phyloP scores from a whole-genome alignment of 306 rosid species.

The Vicia sativa region DNA sequence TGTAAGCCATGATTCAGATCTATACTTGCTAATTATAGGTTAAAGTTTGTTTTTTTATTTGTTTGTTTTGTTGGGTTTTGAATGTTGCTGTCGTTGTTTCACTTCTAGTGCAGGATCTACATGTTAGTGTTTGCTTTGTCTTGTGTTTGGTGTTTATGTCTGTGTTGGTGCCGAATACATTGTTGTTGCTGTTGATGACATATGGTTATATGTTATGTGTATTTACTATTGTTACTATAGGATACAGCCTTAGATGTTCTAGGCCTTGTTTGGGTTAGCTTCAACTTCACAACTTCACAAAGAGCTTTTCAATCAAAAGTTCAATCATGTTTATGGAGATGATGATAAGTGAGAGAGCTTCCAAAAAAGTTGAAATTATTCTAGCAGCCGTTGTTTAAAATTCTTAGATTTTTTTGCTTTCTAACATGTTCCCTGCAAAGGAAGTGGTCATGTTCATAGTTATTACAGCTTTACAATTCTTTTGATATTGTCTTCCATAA shows the following conservation, averaged over 20 bases:
- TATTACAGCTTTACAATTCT: not conserved
- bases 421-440: not conserved
- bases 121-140: not conserved
- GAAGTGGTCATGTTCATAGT: not conserved
- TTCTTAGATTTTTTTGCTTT: constrained; percentile 1
- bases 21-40: not conserved
- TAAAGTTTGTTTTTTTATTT: not conserved
- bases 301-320: not conserved
- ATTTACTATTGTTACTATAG: constrained; percentile 12
- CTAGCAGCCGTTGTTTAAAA: not conserved
- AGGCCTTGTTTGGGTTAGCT: not conserved
- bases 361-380: not conserved
- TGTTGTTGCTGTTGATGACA: constrained; percentile 11
- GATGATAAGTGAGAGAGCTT: not conserved
- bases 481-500: not conserved
- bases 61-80: not conserved
- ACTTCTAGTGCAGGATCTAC: not conserved
- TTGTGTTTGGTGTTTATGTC: not conserved
- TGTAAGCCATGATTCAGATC: constrained; percentile 47
- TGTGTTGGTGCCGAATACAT: not conserved
- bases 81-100: no score
- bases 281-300: not conserved
- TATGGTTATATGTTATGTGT: not conserved
- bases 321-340: not conserved
- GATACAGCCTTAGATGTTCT: not conserved